Base-by-base conservation (phyloP, 2,329 filamentous ascomycete genomes). In the Epicoccum sorghinum region DNA sequence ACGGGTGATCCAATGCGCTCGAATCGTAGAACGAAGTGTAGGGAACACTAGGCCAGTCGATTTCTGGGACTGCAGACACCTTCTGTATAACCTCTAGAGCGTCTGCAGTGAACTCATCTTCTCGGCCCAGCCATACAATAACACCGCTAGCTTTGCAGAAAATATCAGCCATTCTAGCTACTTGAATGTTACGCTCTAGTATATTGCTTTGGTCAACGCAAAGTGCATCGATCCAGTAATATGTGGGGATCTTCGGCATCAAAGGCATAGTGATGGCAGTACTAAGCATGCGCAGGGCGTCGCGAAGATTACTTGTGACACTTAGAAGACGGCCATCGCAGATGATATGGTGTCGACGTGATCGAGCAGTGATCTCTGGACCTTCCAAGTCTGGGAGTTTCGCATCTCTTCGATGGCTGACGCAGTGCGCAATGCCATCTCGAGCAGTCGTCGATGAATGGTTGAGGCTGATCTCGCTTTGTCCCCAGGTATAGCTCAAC, bases 221-320 rank as follows among this genome's bases (percentile, higher is more conserved):
- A n/a, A 71, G 43, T 18, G 65, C 61, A 54, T 71, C 70, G 23
- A 71, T 62, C 69, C 67, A 72, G 40, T 69, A 62, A 37, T 67
- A 66, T 25, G 30, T 57, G 8, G 64, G 49, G 7, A 25, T 57
- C 10, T 39, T 44, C 0, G 46, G 32, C 41, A 54, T 43, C 4
- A 51, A 18, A 39, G 50, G 44, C 32, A 59, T 46, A 12, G 42
- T 43, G 14, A 53, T 41, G 6, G 58, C 30, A 23, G 49, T 58
- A 8, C 43, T 43, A 25, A 70, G 62, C 65, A 68, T 68, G 7
- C 39, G 59, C 2, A 68, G 43, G n/a, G 66, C 66, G 52, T 67
- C 59, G 29, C 58, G 55, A 9, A 70, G 57, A 39, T 66, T 68
- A 32, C 52, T 38, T 3, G 60, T 65, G 39, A 69, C 58, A 35